These are phyloP conservation scores for Chromosphaera perkinsii DNA, from an alignment of 208 protist species.

Conservation along the genomic window DNA sequence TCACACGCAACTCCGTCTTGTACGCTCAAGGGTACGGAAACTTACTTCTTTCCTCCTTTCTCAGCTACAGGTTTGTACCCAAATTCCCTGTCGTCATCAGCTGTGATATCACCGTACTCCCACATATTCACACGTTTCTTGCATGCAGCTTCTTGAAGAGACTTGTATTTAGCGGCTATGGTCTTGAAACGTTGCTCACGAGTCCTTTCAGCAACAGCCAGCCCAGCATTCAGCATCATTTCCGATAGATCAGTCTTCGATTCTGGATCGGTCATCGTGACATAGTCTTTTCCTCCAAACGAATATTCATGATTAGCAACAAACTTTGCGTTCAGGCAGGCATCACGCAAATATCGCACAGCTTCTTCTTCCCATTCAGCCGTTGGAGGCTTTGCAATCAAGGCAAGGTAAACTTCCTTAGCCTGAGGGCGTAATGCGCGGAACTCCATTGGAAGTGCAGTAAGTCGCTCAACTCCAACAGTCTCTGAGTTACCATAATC, in stretches of 20 bases:
- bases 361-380: conserved; percentile 23
- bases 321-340: background rate
- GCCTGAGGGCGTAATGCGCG: background rate
- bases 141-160: background rate
- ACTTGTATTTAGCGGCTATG: conserved; percentile 5
- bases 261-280: conserved; percentile 6
- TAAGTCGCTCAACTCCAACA: background rate
- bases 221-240: background rate
- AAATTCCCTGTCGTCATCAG: conserved; percentile 10
- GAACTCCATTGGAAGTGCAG: conserved; percentile 3
- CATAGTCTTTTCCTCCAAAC: background rate
- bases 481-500: conserved; percentile 31
- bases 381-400: background rate
- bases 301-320: conserved; percentile 14
- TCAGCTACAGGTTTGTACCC: background rate
- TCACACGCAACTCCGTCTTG: too few species aligned
- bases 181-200: background rate
- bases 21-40: too few species aligned
- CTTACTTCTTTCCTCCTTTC: background rate
- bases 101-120: conserved; percentile 27
- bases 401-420: conserved; percentile 1
- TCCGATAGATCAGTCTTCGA: conserved; percentile 2
- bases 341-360: background rate
- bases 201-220: background rate
- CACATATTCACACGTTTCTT: conserved; percentile 14